Evolutionary conservation across 768 basidiomycete genomes (phyloP).

Genomic region (Lactarius tabidus): DNA sequence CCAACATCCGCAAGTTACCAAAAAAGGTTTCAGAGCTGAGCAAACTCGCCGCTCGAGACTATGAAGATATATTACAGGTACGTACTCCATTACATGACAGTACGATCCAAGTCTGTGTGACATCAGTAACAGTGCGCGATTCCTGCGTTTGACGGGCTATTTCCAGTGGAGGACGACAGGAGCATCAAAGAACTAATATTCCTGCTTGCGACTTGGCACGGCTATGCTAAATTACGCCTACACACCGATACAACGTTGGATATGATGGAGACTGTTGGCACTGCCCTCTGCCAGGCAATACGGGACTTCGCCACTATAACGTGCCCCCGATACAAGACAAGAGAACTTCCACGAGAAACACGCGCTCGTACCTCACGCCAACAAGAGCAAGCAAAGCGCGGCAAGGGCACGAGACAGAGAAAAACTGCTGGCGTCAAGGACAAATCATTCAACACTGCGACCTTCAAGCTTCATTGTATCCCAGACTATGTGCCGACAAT

Average conservation of each 20-base stretch:
- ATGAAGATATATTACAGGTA: background rate
- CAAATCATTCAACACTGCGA: too few relatives aligned
- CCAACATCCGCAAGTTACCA: background rate
- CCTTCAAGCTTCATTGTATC: too few relatives aligned
- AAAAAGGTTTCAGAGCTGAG: background rate
- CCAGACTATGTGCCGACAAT: too few relatives aligned
- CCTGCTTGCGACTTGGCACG: slow-evolving; percentile 3
- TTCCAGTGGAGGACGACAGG: slow-evolving; percentile 37
- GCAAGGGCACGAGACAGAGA: too few relatives aligned
- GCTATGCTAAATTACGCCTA: background rate
- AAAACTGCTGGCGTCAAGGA: too few relatives aligned
- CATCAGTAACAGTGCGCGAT: background rate
- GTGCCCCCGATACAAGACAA: background rate
- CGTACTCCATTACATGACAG: background rate
- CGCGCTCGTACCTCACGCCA: too few relatives aligned
- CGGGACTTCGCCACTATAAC: background rate
- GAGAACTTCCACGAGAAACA: background rate
- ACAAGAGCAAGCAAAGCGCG: too few relatives aligned
- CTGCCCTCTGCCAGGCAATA: background rate
- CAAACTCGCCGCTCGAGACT: background rate
- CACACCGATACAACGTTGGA: background rate
- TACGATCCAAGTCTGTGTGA: too few relatives aligned
- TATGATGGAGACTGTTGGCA: background rate
- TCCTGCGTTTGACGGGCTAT: slow-evolving; percentile 2
- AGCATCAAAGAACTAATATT: slow-evolving; percentile 34